Evolutionary conservation across 1,284 basidiomycete genomes (phyloP).

Genomic region (Marasmius oreades): DNA sequence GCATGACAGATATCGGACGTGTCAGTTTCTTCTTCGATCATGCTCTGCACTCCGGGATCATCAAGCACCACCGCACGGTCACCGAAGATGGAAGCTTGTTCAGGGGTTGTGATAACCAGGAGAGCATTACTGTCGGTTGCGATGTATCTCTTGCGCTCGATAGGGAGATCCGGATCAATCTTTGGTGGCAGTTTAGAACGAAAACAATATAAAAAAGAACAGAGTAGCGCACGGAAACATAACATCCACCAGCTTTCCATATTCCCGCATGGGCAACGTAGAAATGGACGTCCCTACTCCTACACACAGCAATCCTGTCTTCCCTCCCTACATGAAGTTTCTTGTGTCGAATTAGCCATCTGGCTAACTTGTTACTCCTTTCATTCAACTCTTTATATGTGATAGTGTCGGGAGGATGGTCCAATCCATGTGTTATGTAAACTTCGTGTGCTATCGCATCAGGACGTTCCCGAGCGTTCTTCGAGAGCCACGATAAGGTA

Average conservation of each 20-base stretch:
- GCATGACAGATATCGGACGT: constrained; percentile 28
- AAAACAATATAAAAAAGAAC: constrained; percentile 1
- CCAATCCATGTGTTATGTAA: constrained; percentile 7
- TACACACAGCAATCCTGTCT: constrained; percentile 47
- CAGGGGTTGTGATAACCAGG: constrained; percentile 37
- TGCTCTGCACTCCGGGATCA: constrained; percentile 20
- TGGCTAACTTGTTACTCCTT: constrained; percentile 39
- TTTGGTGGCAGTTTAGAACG: constrained; percentile 17
- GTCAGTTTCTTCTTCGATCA: constrained; percentile 26
- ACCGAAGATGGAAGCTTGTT: constrained; percentile 29
- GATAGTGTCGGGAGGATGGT: constrained; percentile 20
- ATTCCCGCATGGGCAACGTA: constrained; percentile 45
- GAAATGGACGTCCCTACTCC: constrained; percentile 41
- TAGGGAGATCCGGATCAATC: constrained; percentile 52
- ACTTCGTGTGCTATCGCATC: constrained; percentile 16
- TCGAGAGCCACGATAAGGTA: constrained; percentile 12
- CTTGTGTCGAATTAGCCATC: constrained; percentile 38
- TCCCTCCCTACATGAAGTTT: constrained; percentile 29
- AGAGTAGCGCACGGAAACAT: constrained; percentile 41
- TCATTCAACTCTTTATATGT: constrained; percentile 39
- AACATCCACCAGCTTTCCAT: constrained; percentile 50
- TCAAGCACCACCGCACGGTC: constrained; percentile 29
- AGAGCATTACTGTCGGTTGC: constrained; percentile 40
- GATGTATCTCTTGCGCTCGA: constrained; percentile 46
- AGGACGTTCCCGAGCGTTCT: constrained; percentile 11